Percentiles rank a stretch among this genome's conserved stretches.
These are phyloP conservation scores for Yarrowia sp. DNA, from an alignment of 805 yeast genomes.

Conservation along the genomic window DNA sequence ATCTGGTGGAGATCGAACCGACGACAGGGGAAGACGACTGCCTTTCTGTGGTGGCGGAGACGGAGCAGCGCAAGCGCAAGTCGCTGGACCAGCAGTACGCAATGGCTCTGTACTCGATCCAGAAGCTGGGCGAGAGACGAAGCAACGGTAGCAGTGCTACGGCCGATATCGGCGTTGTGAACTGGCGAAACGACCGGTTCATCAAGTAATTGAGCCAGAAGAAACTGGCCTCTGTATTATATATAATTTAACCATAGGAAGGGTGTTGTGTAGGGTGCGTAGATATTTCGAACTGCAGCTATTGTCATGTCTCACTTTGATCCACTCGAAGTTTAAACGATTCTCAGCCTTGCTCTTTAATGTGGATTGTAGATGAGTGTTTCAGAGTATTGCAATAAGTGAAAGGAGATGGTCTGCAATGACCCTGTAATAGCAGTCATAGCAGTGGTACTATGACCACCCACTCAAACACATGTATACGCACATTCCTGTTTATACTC, in stretches of 20 bases:
- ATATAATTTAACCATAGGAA: constrained; percentile 7
- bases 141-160: constrained; percentile 33
- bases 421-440: too few species aligned
- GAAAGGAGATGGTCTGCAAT: too few species aligned
- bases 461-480: too few species aligned
- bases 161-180: constrained; percentile 31
- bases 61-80: constrained; percentile 24
- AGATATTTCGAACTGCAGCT: too few species aligned
- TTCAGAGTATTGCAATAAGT: too few species aligned
- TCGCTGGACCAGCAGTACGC: constrained; percentile 36
- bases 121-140: constrained; percentile 32
- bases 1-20: constrained; percentile 8
- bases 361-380: too few species aligned
- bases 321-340: too few species aligned
- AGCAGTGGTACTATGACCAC: too few species aligned
- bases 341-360: too few species aligned
- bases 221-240: constrained; percentile 14
- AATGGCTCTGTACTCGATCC: constrained; percentile 34
- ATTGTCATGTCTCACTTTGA: neutral
- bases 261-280: too few species aligned
- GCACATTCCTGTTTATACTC: too few species aligned
- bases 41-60: constrained; percentile 8
- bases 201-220: constrained; percentile 13
- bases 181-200: constrained; percentile 37
- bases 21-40: neutral